Base-by-base conservation (phyloP, 352 stramenopile genomes). In the Phytophthora hybrid region DNA sequence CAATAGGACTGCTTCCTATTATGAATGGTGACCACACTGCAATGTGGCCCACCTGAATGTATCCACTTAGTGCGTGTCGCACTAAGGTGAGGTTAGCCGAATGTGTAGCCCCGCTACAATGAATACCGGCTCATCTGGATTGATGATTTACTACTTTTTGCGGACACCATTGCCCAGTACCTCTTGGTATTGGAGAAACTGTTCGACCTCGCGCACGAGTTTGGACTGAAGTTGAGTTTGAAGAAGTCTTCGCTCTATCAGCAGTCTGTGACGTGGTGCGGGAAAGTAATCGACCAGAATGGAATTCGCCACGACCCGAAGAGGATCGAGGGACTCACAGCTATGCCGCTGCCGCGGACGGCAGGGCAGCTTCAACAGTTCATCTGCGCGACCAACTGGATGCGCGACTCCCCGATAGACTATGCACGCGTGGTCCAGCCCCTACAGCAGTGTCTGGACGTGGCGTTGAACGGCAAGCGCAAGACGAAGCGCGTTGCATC, bases 161-260 rank as follows among this genome's bases (percentile, higher is more conserved):
- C 44, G 9, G 44, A 65, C 29, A 57, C 59, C 0, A 65, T 65
- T 3, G 0, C 10, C 0, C 18, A 49, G 3, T 65, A 65, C 23
- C 41, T 64, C 0, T 4, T 8, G 16, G 58, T 34, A 29, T 31
- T 64, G 41, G 58, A 64, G 7, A 55, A 11, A 31, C 8, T 55
- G 58, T 63, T 64, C 23, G 58, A 64, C 13, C 13, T 64, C 0
- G 23, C 55, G 39, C 13, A 55, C 3, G 4, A 49, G 41, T 49
- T 19, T 19, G 41, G 41, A 19, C 16, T 49, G 41, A 49, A 49
- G 41, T 1, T 52, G 11, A 63, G 57, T 41, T 31, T 54, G 21
- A 63, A 63, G 39, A 63, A 63, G 39, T 53, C 34, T 4, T 63
- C 39, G 1, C 39, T 63, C 9, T 63, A 63, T 13, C 57, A 63